A percentile compares a stretch with the other conserved stretches of the same genome.
Evolutionary conservation across 768 basidiomycete genomes (phyloP).

Genomic region (Panaeolus papilionaceus): DNA sequence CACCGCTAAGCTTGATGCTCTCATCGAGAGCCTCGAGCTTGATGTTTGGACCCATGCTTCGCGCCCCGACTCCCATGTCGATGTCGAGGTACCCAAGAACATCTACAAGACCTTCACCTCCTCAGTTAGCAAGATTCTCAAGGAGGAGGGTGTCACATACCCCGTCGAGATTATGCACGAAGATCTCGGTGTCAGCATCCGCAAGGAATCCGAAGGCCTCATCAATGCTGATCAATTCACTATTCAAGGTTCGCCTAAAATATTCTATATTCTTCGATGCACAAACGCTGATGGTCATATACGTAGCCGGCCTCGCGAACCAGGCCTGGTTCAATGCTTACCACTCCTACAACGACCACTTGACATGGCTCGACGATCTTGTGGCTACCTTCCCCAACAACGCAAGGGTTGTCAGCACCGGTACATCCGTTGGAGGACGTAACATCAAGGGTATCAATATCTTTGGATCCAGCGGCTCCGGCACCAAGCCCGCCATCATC

Average conservation of each 20-base stretch:
- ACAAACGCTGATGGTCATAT: background rate
- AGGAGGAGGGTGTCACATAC: constrained; percentile 10
- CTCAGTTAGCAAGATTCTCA: constrained; percentile 12
- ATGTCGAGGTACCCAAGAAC: constrained; percentile 15
- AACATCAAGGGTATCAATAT: constrained; percentile 23
- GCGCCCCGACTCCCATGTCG: constrained; percentile 14
- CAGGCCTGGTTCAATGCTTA: constrained; percentile 21
- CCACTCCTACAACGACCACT: constrained; percentile 21
- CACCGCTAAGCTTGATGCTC: background rate
- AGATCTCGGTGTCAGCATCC: constrained; percentile 20
- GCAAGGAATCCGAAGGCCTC: constrained; percentile 20
- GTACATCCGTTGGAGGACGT: constrained; percentile 19
- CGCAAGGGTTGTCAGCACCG: constrained; percentile 16
- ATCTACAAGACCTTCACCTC: constrained; percentile 10
- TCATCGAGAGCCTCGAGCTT: constrained; percentile 5
- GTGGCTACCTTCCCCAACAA: constrained; percentile 17
- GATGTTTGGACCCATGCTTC: constrained; percentile 10
- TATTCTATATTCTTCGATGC: background rate
- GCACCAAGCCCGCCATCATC: constrained; percentile 16
- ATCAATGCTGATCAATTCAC: constrained; percentile 8
- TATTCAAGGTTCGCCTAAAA: constrained; percentile 4
- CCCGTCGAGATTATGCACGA: constrained; percentile 19
- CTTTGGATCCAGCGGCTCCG: constrained; percentile 21
- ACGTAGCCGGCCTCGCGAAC: constrained; percentile 15
- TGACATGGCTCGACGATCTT: constrained; percentile 19